A percentile compares a stretch with the other conserved stretches of the same genome.
Evolutionary conservation across 179 eudicot genomes (phyloP).

Genomic region (Amaranthus tricolor): DNA sequence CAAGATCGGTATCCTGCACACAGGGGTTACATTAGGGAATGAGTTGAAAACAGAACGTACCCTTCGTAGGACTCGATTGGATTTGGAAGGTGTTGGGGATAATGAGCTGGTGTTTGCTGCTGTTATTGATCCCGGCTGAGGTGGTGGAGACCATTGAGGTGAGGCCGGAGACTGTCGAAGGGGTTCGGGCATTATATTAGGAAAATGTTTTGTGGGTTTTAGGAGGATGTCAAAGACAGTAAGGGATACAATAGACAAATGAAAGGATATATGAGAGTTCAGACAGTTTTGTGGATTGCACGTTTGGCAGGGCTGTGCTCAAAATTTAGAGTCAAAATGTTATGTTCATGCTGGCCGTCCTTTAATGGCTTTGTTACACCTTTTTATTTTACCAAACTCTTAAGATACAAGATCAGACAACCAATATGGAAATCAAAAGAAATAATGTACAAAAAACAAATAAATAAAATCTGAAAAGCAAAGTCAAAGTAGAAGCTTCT

Average conservation of each 20-base stretch:
- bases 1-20: slow-evolving; percentile 56
- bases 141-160: slow-evolving; percentile 18
- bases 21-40: slow-evolving; percentile 68
- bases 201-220: neutral
- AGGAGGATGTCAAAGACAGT: neutral
- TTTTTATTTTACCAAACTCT: neutral
- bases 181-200: slow-evolving; percentile 29
- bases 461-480: too few species aligned
- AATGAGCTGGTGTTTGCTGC: slow-evolving; percentile 23
- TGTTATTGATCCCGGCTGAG: slow-evolving; percentile 11
- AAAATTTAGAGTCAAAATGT: neutral
- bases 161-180: slow-evolving; percentile 26
- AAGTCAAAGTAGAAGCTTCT: too few species aligned
- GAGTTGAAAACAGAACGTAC: slow-evolving; percentile 66
- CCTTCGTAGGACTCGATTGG: slow-evolving; percentile 45
- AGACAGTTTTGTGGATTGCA: slow-evolving; percentile 18
- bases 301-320: neutral
- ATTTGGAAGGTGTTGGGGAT: slow-evolving; percentile 43
- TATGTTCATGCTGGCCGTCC: slow-evolving; percentile 8
- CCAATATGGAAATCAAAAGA: neutral
- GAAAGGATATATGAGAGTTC: neutral
- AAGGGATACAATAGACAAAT: neutral
- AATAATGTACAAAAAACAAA: too few species aligned
- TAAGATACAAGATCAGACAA: neutral
- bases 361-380: neutral